Base-by-base conservation (phyloP, 1,284 basidiomycete genomes). In the Ceratobasidium sp. region DNA sequence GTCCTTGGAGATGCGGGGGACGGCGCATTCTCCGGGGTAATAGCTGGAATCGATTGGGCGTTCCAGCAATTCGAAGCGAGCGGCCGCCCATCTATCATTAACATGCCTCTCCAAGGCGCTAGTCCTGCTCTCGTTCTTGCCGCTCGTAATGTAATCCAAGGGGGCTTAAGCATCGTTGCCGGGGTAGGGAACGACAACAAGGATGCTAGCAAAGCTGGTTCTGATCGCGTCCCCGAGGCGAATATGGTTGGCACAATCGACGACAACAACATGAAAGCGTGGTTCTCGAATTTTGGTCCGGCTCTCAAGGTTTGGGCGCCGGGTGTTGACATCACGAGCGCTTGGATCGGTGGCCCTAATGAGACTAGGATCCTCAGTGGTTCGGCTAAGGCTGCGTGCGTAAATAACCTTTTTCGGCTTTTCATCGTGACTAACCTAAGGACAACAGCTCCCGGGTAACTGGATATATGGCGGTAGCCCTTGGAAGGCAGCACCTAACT, bases 1-100 rank as follows among this genome's bases (percentile, higher is more conserved):
- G 98, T 99, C 22, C 89, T 99, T 65, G 95, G 96, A 36, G 90
- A 92, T 66, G 93, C 96, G 80, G 98, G 98, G 56, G 93, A 91
- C 76, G 98, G 98, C 19, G 89, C 92, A 76, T 98, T 98, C 96
- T 56, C 41, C 33, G 48, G 53, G 53, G 73, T 67, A 14, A 73
- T 77, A 8, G 50, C 59, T 50, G 76, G 74, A 2, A 60, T 77
- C 19, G 65, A 75, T 36, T 77, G 59, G 57, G 76, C 73, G 11
- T 89, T 92, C 27, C 84, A 87, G 56, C 66, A 53, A 1, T 47
- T 29, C 4, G 56, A 31, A 17, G 71, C 36, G 33, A 45, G 17
- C 8, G 50, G 59, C 17, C 74, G 71, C 24, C 76, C 75, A 36
- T 73, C 67, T 17, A 57, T 77, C 4, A 54, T 56, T n/a, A 75